phyloP scores from a whole-genome alignment of 2,329 filamentous ascomycete genomes.

The Fusarium heterosporum region DNA sequence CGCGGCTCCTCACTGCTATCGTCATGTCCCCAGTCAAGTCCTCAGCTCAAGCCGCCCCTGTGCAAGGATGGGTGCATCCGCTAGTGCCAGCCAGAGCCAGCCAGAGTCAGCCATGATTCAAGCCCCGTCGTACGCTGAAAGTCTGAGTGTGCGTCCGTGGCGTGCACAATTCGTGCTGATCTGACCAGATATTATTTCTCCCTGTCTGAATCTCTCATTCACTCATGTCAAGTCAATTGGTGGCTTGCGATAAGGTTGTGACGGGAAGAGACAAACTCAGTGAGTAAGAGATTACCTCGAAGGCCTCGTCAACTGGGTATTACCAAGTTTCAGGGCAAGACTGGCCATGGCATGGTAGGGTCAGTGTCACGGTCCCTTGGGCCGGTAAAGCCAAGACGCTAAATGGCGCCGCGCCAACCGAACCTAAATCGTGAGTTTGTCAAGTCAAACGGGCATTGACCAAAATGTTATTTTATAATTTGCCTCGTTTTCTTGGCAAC shows the following conservation, averaged over 20 bases:
- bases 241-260: not conserved
- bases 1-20: not conserved
- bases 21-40: slow-evolving; percentile 11
- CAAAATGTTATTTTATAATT: too few species aligned
- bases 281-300: not conserved
- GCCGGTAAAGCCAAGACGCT: slow-evolving; percentile 3
- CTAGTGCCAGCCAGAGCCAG: not conserved
- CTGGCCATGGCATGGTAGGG: too few species aligned
- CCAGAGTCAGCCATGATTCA: slow-evolving; percentile 12
- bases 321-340: not conserved
- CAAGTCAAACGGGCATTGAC: not conserved
- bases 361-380: not conserved
- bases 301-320: not conserved
- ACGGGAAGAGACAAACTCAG: not conserved
- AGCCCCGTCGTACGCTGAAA: not conserved
- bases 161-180: too few species aligned
- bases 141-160: not conserved
- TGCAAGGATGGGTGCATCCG: slow-evolving; percentile 15
- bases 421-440: not conserved
- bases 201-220: not conserved
- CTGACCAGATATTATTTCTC: too few species aligned
- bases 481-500: not conserved
- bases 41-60: not conserved
- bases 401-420: not conserved
- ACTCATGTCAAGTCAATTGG: not conserved